These are phyloP conservation scores for Aspergillus arachidicola DNA, from an alignment of 2,329 filamentous ascomycete genomes.

Conservation along the genomic window DNA sequence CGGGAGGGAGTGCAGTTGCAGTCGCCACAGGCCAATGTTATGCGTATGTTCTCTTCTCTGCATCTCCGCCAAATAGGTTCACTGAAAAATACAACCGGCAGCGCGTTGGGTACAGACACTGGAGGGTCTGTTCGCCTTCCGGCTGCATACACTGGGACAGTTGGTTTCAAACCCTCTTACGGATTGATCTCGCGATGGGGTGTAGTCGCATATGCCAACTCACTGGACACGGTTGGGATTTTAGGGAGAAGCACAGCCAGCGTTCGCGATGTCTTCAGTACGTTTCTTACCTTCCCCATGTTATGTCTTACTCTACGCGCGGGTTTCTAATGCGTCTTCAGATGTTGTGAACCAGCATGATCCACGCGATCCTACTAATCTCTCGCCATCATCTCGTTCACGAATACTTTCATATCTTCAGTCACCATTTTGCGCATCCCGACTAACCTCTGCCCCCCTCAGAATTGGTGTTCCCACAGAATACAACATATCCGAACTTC, in stretches of 20 bases:
- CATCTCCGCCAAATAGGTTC: neutral
- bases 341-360: constrained; percentile 64
- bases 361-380: constrained; percentile 71
- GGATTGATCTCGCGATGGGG: constrained; percentile 83
- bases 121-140: constrained; percentile 86
- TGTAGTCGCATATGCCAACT: constrained; percentile 90
- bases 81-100: constrained; percentile 26
- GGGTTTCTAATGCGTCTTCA: constrained; percentile 29
- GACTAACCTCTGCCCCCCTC: constrained; percentile 35
- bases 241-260: constrained; percentile 59
- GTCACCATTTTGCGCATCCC: constrained; percentile 23
- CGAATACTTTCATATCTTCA: constrained; percentile 51
- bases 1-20: constrained; percentile 87
- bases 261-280: constrained; percentile 56
- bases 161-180: constrained; percentile 92
- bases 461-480: constrained; percentile 67
- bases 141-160: constrained; percentile 79
- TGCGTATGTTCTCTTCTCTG: constrained; percentile 47
- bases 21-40: constrained; percentile 67
- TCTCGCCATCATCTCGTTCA: constrained; percentile 59
- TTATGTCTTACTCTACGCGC: neutral
- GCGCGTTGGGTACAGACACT: constrained; percentile 88
- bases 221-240: constrained; percentile 85
- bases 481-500: constrained; percentile 85
- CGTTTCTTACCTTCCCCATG: constrained; percentile 18